A percentile compares a stretch with the other conserved stretches of the same genome.
Conservation (phyloP, 352 stramenopile genomes). For the Phytophthora ramorum region DNA sequence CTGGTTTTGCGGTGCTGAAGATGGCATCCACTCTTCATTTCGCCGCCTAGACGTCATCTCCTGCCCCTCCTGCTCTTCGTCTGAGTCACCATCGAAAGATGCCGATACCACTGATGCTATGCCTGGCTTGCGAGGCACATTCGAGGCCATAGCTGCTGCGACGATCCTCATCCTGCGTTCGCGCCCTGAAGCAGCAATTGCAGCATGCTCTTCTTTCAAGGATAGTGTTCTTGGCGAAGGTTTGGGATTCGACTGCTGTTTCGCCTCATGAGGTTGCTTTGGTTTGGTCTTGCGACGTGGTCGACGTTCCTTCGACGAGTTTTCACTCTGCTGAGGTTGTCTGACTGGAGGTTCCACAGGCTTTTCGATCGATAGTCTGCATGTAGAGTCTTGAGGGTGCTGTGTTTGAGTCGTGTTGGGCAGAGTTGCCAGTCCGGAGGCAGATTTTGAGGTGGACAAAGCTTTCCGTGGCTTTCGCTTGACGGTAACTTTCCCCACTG, state of each 20-base stretch:
- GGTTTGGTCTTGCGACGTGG: conserved; percentile 3
- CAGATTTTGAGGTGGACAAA: not conserved
- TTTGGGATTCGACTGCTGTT: not conserved
- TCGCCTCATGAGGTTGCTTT: not conserved
- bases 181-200: conserved; percentile 28
- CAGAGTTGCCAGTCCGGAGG: not conserved
- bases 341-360: not conserved
- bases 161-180: conserved; percentile 29
- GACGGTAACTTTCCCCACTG: not conserved
- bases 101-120: conserved; percentile 22
- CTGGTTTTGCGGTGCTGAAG: conserved; percentile 7
- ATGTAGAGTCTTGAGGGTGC: not conserved
- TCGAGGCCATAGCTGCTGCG: conserved; percentile 19
- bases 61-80: conserved; percentile 10
- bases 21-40: not conserved
- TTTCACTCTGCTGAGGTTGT: not conserved
- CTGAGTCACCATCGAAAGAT: conserved; percentile 18
- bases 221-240: conserved; percentile 8
- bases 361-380: not conserved
- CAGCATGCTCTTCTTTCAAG: conserved; percentile 20
- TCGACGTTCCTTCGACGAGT: not conserved
- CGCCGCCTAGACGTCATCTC: not conserved
- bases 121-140: conserved; percentile 15
- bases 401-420: not conserved
- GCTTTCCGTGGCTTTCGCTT: conserved; percentile 13